Evolutionary conservation across 2,329 filamentous ascomycete genomes (phyloP).

Genomic region (Podosphaera xanthii): DNA sequence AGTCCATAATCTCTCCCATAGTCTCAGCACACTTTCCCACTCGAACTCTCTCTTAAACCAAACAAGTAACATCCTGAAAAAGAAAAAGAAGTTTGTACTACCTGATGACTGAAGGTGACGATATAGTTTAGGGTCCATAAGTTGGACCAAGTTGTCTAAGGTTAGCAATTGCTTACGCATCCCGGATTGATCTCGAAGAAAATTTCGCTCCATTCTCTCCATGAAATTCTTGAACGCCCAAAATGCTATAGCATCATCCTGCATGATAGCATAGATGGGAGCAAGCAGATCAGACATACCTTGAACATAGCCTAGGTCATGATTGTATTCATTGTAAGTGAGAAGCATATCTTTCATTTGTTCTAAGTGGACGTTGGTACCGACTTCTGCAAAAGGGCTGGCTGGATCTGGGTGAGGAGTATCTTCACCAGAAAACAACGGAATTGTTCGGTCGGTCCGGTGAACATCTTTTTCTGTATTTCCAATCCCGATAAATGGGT

Average conservation of each 20-base stretch:
- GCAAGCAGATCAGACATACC: slow-evolving; percentile 95
- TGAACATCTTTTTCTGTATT: slow-evolving; percentile 89
- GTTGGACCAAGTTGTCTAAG: slow-evolving; percentile 81
- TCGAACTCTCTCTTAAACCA: slow-evolving; percentile 98
- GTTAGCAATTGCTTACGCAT: slow-evolving; percentile 85
- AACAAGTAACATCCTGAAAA: slow-evolving; percentile 95
- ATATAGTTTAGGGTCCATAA: slow-evolving; percentile 91
- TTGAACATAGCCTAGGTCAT: slow-evolving; percentile 86
- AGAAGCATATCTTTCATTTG: slow-evolving; percentile 99
- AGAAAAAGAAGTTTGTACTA: slow-evolving; percentile 98
- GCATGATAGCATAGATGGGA: slow-evolving; percentile 88
- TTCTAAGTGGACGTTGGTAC: slow-evolving; percentile 92
- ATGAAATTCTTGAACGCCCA: slow-evolving; percentile 95
- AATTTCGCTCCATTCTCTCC: slow-evolving; percentile 95
- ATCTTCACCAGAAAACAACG: slow-evolving; percentile 91
- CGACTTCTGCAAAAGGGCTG: slow-evolving; percentile 76
- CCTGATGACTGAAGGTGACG: slow-evolving; percentile 73
- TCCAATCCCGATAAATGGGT: slow-evolving; percentile 28
- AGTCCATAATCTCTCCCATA: slow-evolving; percentile 93
- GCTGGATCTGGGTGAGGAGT: slow-evolving; percentile 90
- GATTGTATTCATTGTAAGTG: slow-evolving; percentile 97
- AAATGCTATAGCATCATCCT: slow-evolving; percentile 91
- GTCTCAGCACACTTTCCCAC: slow-evolving; percentile 62
- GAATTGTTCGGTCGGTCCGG: slow-evolving; percentile 79
- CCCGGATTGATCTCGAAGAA: slow-evolving; percentile 81